Conservation (phyloP, 768 basidiomycete species). For the Russula dissimulans region DNA sequence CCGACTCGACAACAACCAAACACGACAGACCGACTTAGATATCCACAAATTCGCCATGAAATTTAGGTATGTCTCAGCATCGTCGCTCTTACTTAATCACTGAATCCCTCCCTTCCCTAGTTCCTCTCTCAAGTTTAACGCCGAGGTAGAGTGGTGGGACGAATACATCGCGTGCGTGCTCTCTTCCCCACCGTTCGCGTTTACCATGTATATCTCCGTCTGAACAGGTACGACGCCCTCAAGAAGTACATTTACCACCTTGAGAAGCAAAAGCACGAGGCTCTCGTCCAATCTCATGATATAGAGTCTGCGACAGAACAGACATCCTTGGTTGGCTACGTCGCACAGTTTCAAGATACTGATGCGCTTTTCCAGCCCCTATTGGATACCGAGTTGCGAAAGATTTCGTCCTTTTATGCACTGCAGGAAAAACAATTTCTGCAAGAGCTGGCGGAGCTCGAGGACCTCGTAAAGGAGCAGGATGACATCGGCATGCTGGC, state of each 20-base stretch:
- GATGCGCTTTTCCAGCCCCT: slow-evolving; percentile 61
- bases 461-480: slow-evolving; percentile 46
- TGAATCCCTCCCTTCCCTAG: slow-evolving; percentile 27
- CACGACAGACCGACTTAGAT: background rate
- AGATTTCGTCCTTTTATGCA: slow-evolving; percentile 73
- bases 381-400: slow-evolving; percentile 73
- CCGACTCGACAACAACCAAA: background rate
- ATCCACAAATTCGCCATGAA: slow-evolving; percentile 36
- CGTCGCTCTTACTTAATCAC: background rate
- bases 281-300: slow-evolving; percentile 35
- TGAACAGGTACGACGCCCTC: slow-evolving; percentile 65
- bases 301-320: slow-evolving; percentile 53
- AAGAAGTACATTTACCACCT: slow-evolving; percentile 82
- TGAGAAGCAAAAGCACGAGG: slow-evolving; percentile 62
- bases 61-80: slow-evolving; percentile 39
- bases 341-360: slow-evolving; percentile 30
- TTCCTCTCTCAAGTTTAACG: slow-evolving; percentile 84
- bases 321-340: slow-evolving; percentile 42
- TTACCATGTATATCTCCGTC: background rate
- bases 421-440: slow-evolving; percentile 64
- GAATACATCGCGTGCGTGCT: slow-evolving; percentile 74
- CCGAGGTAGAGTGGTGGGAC: slow-evolving; percentile 87
- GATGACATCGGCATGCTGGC: slow-evolving; percentile 49
- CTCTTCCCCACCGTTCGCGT: background rate
- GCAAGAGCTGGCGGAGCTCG: slow-evolving; percentile 48